Base-by-base conservation (phyloP, 305 asterid species). In the Plantago lanceolata region DNA sequence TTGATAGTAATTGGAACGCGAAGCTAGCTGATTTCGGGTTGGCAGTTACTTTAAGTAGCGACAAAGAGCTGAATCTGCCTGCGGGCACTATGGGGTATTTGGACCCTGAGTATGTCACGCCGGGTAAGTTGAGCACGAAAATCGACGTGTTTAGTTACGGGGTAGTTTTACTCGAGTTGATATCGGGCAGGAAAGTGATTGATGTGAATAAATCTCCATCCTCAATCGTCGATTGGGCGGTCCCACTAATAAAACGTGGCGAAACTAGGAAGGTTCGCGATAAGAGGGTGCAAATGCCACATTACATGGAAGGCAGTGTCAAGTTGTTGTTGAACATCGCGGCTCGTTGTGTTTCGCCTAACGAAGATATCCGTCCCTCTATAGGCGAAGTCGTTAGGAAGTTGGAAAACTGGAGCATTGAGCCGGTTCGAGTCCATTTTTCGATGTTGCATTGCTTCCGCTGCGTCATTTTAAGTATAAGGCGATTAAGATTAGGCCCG, bases 61-160 rank as follows among this genome's bases (percentile, higher is more conserved):
- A 51, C 19, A 59, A 71, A 47, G 71, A 65, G 20, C 1, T 48
- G 11, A 76, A 26, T 52, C 80, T 82, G 2, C 96, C 93, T 0
- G 95, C 95, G 0, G 95, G 95, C 13, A 89, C 95, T 0, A 77
- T 89, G 0, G 96, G 96, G 9, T 89, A 89, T 59, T 55, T 89
- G 12, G 96, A 89, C 62, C 96, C 96, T 12, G 59, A 63, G 40
- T 89, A 89, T 24, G 81, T 86, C 18, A 73, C 75, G 33, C 95
- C 96, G 0, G 26, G 73, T 40, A 73, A 79, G 52, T 33, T 89
- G 48, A 85, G 92, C 78, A 75, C 88, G 3, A 84, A 79, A 33
- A 77, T 69, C 20, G 96, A 89, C 19, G 84, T 81, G 0, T 89
- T 76, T 50, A 89, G 96, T 63, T 86, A 76, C 11, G 96, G 96